Evolutionary conservation across 805 yeast genomes (phyloP).

Genomic region (Ogataea chonburiensis): DNA sequence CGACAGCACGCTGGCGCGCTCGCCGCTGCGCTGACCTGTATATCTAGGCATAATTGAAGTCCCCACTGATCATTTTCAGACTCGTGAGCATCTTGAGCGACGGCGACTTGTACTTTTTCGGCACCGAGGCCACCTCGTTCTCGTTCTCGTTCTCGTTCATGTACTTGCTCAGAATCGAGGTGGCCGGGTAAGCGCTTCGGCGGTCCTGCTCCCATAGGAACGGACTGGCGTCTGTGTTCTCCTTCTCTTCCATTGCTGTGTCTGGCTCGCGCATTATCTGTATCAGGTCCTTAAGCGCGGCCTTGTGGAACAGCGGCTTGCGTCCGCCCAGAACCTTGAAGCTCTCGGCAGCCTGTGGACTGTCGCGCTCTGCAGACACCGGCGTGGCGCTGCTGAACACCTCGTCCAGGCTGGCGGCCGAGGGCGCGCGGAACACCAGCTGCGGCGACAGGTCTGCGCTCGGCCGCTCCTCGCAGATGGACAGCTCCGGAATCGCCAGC

Average conservation of each 20-base stretch:
- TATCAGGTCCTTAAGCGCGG: conserved; percentile 3
- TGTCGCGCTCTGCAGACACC: not conserved
- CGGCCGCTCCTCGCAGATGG: not conserved
- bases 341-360: not conserved
- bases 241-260: conserved; percentile 5
- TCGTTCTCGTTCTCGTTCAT: too few species aligned
- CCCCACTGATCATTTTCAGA: conserved; percentile 5
- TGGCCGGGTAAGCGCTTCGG: not conserved
- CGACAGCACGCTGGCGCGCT: conserved; percentile 22
- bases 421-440: conserved; percentile 6
- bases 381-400: not conserved
- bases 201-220: not conserved
- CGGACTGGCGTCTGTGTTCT: not conserved
- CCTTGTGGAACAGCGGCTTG: conserved; percentile 4
- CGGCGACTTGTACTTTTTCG: conserved; percentile 3
- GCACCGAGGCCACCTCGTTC: not conserved
- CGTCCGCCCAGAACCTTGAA: not conserved
- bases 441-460: conserved; percentile 6
- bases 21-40: conserved; percentile 7
- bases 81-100: conserved; percentile 10
- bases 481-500: conserved; percentile 10
- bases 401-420: not conserved
- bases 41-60: conserved; percentile 3
- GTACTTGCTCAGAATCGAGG: not conserved
- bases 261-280: not conserved